Evolutionary conservation across 192 early-diverging fungal genomes (phyloP).

Genomic region (Rhizophagus prolifer): DNA sequence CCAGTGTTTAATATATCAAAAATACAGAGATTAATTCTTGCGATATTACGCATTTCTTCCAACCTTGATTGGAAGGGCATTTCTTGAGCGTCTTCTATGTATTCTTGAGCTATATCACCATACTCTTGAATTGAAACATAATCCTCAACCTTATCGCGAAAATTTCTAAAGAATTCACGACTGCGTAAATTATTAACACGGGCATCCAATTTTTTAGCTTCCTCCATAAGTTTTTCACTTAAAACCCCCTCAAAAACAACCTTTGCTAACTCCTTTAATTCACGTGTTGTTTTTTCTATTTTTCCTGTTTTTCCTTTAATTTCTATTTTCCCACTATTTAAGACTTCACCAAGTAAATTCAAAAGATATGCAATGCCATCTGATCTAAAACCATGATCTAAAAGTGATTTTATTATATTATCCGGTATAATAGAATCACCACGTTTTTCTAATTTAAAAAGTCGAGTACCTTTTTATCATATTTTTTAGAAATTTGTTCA

Average conservation of each 20-base stretch:
- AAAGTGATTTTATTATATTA: neutral
- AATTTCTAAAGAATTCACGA: too few relatives aligned
- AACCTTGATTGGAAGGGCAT: slow-evolving; percentile 2
- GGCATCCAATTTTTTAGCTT: neutral
- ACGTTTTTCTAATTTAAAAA: neutral
- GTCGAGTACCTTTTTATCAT: neutral
- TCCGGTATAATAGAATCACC: neutral
- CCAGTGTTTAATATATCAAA: neutral
- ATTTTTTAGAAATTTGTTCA: neutral
- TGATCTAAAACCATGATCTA: neutral
- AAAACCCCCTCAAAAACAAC: neutral
- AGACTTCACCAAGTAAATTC: too few relatives aligned
- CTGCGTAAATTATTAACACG: neutral
- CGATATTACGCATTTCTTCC: slow-evolving; percentile 6
- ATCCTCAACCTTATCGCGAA: neutral
- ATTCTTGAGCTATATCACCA: neutral
- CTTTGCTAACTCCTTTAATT: neutral
- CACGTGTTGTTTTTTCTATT: too few relatives aligned
- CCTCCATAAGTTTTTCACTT: neutral
- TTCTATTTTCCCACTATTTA: neutral
- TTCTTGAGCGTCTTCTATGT: neutral
- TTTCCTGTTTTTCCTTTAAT: too few relatives aligned
- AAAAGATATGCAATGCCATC: too few relatives aligned
- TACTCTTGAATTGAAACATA: neutral
- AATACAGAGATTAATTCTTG: neutral